Evolutionary conservation across 805 yeast genomes (phyloP).

Genomic region (Saturnispora kantuleensis): DNA sequence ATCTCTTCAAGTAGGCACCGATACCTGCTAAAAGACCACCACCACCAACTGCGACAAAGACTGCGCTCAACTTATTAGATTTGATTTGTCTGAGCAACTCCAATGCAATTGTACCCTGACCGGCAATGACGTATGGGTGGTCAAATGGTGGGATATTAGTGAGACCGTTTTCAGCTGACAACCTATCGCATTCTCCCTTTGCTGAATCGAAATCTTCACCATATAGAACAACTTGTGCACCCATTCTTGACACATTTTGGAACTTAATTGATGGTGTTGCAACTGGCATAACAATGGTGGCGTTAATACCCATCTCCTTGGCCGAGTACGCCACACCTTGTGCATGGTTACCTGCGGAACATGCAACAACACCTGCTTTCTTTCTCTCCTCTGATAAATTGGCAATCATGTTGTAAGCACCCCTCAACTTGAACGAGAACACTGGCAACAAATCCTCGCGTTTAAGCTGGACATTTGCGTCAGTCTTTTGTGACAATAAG

Average conservation of each 20-base stretch:
- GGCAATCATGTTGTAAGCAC: slow-evolving; percentile 96
- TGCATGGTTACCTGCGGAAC: slow-evolving; percentile 98
- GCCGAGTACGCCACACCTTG: slow-evolving; percentile 98
- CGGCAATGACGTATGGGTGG: slow-evolving; percentile 96
- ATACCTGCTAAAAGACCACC: slow-evolving; percentile 94
- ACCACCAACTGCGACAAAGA: slow-evolving; percentile 92
- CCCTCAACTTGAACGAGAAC: slow-evolving; percentile 91
- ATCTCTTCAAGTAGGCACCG: slow-evolving; percentile 79
- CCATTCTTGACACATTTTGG: slow-evolving; percentile 83
- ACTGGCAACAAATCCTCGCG: slow-evolving; percentile 94
- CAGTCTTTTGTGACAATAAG: slow-evolving; percentile 63
- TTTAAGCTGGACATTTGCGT: slow-evolving; percentile 67
- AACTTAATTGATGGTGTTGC: slow-evolving; percentile 94
- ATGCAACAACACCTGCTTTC: slow-evolving; percentile 86
- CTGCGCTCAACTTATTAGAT: slow-evolving; percentile 66
- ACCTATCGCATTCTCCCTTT: slow-evolving; percentile 74
- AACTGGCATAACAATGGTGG: slow-evolving; percentile 97
- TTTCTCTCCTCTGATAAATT: slow-evolving; percentile 60
- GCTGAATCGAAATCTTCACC: slow-evolving; percentile 97
- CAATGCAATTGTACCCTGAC: slow-evolving; percentile 96
- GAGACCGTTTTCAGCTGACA: slow-evolving; percentile 59
- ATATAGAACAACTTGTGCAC: slow-evolving; percentile 84
- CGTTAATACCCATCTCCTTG: slow-evolving; percentile 72
- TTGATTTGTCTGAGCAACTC: slow-evolving; percentile 85
- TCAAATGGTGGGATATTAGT: slow-evolving; percentile 97